phyloP scores from a whole-genome alignment of 2,329 filamentous ascomycete genomes.

The Trichoderma polysporum region DNA sequence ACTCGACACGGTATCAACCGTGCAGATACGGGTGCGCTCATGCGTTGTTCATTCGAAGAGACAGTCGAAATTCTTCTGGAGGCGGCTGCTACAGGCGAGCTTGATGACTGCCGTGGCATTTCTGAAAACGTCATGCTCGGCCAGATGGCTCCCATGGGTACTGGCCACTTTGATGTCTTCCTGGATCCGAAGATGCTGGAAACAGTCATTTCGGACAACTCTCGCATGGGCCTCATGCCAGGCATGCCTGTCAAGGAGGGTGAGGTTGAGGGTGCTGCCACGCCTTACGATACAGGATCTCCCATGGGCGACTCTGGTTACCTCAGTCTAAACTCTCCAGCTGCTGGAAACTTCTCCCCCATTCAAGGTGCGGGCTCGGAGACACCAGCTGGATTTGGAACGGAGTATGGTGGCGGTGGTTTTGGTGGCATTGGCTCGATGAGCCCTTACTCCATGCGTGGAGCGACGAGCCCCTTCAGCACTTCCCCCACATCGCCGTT shows the following conservation, averaged over 20 bases:
- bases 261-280: conserved; percentile 79
- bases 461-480: conserved; percentile 74
- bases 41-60: conserved; percentile 99
- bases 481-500: conserved; percentile 67
- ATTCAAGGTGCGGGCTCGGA: conserved; percentile 76
- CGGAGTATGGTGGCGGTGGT: conserved; percentile 56
- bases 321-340: conserved; percentile 62
- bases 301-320: conserved; percentile 73
- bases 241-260: conserved; percentile 75
- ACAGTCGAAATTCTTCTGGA: conserved; percentile 98
- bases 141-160: conserved; percentile 95
- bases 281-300: conserved; percentile 88
- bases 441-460: conserved; percentile 62
- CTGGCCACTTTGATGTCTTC: conserved; percentile 90
- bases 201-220: conserved; percentile 91
- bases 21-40: conserved; percentile 93
- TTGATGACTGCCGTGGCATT: conserved; percentile 96
- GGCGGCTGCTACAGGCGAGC: conserved; percentile 88
- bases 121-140: conserved; percentile 99
- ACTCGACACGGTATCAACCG: conserved; percentile 98
- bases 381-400: conserved; percentile 63
- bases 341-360: conserved; percentile 69
- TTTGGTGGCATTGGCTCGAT: conserved; percentile 50
- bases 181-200: conserved; percentile 95
- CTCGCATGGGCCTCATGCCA: conserved; percentile 77